Evolutionary conservation across 2,329 filamentous ascomycete genomes (phyloP), one percentile per base, ranked within the genome.

Genomic region (Botrytis byssoidea): DNA sequence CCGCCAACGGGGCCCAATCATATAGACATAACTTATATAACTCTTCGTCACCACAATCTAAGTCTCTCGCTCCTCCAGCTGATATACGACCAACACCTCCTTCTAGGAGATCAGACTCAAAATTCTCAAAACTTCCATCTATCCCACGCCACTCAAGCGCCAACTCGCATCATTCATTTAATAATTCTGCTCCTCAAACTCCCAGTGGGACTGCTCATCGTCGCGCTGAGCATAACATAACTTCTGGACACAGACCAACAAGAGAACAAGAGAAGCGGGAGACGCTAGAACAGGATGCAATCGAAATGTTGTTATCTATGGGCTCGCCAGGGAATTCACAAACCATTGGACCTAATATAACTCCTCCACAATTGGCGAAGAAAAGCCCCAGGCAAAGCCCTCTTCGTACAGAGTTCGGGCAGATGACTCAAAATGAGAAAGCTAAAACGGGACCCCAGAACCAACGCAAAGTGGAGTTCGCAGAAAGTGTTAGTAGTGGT

Each of bases 251-350:
- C 73, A 91, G 93, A 76, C 90, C 89, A 35, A 84, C 88, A 14
- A 88, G 92, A 70, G 93, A 96, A 80, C 51, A 29, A 57, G n/a
- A 57, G 51, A 57, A 96, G 80, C 51, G 51, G 29, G n/a, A 57
- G n/a, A 57, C 51, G 7, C 12, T 29, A 18, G 51, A 57, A 80
- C 92, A 94, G 79, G 93, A 95, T 78, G 93, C 93, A 9, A 90
- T 95, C 65, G 93, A 95, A 80, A 92, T 92, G 0, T 83, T 96
- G 37, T 85, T 95, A 40, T 94, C 95, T 79, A 92, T 96, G 89
- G 94, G 92, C 79, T 93, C 91, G 75, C 92, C 92, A 0, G 91
- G 91, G 25, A 92, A 93, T 81, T 91, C 91, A 63, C 85, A 88
- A 60, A 90, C 89, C 74, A 82, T 91, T 77, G 88, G 88, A 75